These are phyloP conservation scores for Globisporangium recalcitrans DNA, from an alignment of 352 stramenopile species.

Conservation along the genomic window DNA sequence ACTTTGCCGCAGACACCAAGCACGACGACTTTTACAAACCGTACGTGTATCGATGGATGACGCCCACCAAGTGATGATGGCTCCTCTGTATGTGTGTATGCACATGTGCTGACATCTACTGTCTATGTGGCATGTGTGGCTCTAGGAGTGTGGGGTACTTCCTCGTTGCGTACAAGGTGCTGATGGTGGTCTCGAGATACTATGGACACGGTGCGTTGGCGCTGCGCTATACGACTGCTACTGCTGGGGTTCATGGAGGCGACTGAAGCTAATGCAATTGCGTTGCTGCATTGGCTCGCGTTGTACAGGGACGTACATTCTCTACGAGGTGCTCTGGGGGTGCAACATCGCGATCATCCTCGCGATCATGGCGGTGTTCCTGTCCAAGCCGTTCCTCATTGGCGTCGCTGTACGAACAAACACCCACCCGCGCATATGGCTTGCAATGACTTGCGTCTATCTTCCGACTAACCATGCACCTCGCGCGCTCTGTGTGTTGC, in stretches of 20 bases:
- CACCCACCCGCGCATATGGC: background rate
- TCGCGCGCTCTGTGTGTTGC: background rate
- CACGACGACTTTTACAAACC: slow-evolving; percentile 53
- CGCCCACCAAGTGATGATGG: slow-evolving; percentile 4
- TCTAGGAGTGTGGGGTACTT: slow-evolving; percentile 46
- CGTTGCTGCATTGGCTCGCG: background rate
- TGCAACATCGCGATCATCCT: slow-evolving; percentile 77
- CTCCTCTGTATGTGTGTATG: background rate
- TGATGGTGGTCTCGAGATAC: slow-evolving; percentile 52
- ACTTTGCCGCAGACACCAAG: slow-evolving; percentile 33
- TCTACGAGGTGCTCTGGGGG: slow-evolving; percentile 78
- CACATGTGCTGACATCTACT: background rate
- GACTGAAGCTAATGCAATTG: background rate
- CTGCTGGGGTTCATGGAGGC: background rate
- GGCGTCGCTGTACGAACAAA: slow-evolving; percentile 54
- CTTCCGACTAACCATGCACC: background rate
- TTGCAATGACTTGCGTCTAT: background rate
- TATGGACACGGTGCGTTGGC: slow-evolving; percentile 45
- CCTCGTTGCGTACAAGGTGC: slow-evolving; percentile 39
- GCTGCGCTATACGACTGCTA: background rate
- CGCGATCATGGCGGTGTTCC: slow-evolving; percentile 56
- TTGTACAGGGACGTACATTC: slow-evolving; percentile 51
- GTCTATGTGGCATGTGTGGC: background rate
- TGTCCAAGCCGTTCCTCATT: slow-evolving; percentile 80
- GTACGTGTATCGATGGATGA: slow-evolving; percentile 19